Percentiles rank a stretch among this genome's conserved stretches.
Conservation (phyloP, 1,284 basidiomycete genomes). For the Baeospora myosura region DNA sequence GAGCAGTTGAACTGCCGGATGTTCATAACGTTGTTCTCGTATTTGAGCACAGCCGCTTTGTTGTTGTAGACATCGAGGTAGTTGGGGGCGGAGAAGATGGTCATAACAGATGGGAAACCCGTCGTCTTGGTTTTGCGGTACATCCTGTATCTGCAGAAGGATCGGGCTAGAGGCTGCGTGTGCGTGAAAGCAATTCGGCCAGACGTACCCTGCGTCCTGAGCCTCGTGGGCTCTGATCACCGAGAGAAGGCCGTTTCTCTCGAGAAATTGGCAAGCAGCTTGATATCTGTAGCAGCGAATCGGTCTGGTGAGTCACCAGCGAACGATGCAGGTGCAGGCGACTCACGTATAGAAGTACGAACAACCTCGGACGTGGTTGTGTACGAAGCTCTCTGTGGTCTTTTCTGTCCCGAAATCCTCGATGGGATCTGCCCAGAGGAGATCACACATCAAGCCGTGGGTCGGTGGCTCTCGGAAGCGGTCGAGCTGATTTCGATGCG, state of each 20-base stretch:
- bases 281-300: conserved; percentile 55
- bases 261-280: conserved; percentile 89
- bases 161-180: background rate
- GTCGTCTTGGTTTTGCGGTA: conserved; percentile 95
- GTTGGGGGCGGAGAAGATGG: conserved; percentile 93
- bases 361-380: conserved; percentile 94
- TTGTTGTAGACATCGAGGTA: conserved; percentile 97
- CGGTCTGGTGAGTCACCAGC: too few species aligned
- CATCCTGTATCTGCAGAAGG: conserved; percentile 74
- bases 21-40: conserved; percentile 96
- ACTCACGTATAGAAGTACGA: conserved; percentile 91
- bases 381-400: conserved; percentile 78
- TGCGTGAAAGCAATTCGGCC: background rate
- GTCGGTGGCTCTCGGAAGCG: conserved; percentile 94
- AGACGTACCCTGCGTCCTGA: conserved; percentile 83
- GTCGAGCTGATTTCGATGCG: conserved; percentile 60
- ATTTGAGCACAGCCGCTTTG: conserved; percentile 94
- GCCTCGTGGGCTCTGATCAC: conserved; percentile 95
- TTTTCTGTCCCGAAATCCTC: conserved; percentile 94
- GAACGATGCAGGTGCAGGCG: too few species aligned
- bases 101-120: conserved; percentile 91
- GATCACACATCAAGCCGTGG: conserved; percentile 91
- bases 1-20: conserved; percentile 94
- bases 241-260: conserved; percentile 89
- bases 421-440: conserved; percentile 90